These are phyloP conservation scores for Papiliotrema laurentii DNA, from an alignment of 1,284 basidiomycete species.

Conservation along the genomic window DNA sequence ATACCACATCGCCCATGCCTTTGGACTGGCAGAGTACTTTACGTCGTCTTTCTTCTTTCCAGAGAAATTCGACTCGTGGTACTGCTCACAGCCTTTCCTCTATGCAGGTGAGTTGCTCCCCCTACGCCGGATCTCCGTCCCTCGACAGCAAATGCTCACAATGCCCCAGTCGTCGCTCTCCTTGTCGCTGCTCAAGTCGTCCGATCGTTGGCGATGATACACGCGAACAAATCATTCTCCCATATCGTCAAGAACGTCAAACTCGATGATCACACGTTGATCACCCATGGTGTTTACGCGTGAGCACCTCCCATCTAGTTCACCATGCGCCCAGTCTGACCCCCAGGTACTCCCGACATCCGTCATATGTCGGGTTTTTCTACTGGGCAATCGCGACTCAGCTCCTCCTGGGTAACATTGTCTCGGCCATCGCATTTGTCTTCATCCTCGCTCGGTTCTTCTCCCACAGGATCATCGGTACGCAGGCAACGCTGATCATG, in stretches of 20 bases:
- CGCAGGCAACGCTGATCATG: conserved; percentile 41
- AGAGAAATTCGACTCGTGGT: conserved; percentile 22
- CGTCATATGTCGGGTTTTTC: conserved; percentile 95
- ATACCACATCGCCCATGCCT: conserved; percentile 80
- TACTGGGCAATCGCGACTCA: conserved; percentile 91
- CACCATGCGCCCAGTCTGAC: not conserved
- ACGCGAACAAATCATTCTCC: conserved; percentile 88
- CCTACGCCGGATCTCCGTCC: not conserved
- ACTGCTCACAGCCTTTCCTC: conserved; percentile 45
- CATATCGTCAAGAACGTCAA: conserved; percentile 73
- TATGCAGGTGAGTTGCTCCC: conserved; percentile 11
- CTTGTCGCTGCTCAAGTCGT: conserved; percentile 70
- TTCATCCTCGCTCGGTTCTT: conserved; percentile 82
- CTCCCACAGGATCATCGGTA: conserved; percentile 69
- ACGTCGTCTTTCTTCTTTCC: conserved; percentile 62
- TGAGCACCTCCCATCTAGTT: conserved; percentile 46
- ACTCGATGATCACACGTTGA: conserved; percentile 66
- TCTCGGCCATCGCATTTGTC: conserved; percentile 52
- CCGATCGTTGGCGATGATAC: conserved; percentile 89
- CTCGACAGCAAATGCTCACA: not conserved
- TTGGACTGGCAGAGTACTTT: conserved; percentile 76
- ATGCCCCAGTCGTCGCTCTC: conserved; percentile 43
- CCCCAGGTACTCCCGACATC: conserved; percentile 80
- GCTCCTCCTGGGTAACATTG: conserved; percentile 80
- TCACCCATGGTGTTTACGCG: conserved; percentile 82